These are phyloP conservation scores for Thermothelomyces thermophilus DNA, from an alignment of 2,329 filamentous ascomycete species.

Conservation along the genomic window DNA sequence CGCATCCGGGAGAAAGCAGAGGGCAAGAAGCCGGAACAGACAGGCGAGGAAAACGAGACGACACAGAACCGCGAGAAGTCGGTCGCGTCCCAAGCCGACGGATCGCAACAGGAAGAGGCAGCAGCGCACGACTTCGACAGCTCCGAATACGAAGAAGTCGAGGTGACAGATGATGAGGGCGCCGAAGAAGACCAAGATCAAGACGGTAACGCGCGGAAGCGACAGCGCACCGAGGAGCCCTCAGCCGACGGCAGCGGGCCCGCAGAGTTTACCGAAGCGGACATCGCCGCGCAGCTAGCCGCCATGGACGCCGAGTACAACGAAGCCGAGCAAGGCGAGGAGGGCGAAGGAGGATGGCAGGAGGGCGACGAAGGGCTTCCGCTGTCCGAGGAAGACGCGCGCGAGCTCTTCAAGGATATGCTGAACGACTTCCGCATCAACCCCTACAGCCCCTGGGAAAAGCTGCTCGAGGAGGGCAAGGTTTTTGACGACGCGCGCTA, in stretches of 20 bases:
- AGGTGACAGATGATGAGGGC: conserved; percentile 58
- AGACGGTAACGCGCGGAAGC: conserved; percentile 42
- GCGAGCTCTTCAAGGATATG: conserved; percentile 74
- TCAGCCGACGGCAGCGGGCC: conserved; percentile 40
- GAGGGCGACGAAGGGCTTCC: conserved; percentile 65
- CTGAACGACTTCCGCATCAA: conserved; percentile 76
- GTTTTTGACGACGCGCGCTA: conserved; percentile 84
- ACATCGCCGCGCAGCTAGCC: conserved; percentile 86
- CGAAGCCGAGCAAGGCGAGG: conserved; percentile 64
- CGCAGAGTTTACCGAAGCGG: conserved; percentile 85
- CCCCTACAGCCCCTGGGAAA: conserved; percentile 89
- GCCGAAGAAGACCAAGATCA: conserved; percentile 48
- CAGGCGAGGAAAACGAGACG: conserved; percentile 25
- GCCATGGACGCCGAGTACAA: conserved; percentile 85
- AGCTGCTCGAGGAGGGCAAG: conserved; percentile 71
- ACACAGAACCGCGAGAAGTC: conserved; percentile 23
- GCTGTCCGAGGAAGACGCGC: conserved; percentile 69
- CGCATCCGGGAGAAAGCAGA: conserved; percentile 54
- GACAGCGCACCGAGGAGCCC: conserved; percentile 40
- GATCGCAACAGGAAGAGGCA: conserved; percentile 30
- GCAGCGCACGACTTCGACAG: conserved; percentile 45
- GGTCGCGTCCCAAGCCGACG: conserved; percentile 24
- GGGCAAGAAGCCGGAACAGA: conserved; percentile 15
- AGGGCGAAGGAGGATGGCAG: conserved; percentile 48
- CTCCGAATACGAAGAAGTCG: conserved; percentile 70